Base-by-base conservation (phyloP, 768 basidiomycete species). In the Asterophora parasitica region DNA sequence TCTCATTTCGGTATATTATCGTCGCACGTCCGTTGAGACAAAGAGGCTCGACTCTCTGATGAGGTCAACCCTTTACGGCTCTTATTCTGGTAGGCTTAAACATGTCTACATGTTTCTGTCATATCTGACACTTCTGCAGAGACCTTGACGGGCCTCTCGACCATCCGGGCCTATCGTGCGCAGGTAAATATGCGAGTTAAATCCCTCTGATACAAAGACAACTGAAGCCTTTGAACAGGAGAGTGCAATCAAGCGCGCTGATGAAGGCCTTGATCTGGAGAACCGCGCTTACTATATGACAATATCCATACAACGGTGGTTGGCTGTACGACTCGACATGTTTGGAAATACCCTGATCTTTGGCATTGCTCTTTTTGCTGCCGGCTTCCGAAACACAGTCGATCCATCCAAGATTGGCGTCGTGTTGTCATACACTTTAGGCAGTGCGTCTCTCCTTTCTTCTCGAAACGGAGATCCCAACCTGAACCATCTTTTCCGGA, bases 311-410 rank as follows among this genome's bases (percentile, higher is more conserved):
- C 83, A 85, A 58, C 67, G 78, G 40, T 87, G 82, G 82, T 69
- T 85, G 1, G 69, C 72, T 2, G 61, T 83, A 8, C 71, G 85
- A 13, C 69, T 88, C 1, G 84, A 88, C 49, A 63, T 85, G 26
- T 76, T 85, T 27, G 82, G 79, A 1, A 83, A 84, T 57, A 50
- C 79, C 7, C 65, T 89, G 8, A 72, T 88, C 19, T 70, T 88
- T 30, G 82, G 83, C 1, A 85, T 90, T 39, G 79, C 72, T 1
- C 62, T 89, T 10, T 86, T 88, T 57, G 83, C 81, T 7, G 78
- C 79, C 8, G 78, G 79, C 1, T 80, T 82, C 61, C 66, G 82
- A n/a, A 63, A 68, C 33, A 63, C 71, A 0, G 75, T 81, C 32
- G 69, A 58, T 41, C 64, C 57, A 11, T 56, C 77, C 4, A 77